Base-by-base conservation (phyloP, 805 yeast species). In the Naumovozyma baii region DNA sequence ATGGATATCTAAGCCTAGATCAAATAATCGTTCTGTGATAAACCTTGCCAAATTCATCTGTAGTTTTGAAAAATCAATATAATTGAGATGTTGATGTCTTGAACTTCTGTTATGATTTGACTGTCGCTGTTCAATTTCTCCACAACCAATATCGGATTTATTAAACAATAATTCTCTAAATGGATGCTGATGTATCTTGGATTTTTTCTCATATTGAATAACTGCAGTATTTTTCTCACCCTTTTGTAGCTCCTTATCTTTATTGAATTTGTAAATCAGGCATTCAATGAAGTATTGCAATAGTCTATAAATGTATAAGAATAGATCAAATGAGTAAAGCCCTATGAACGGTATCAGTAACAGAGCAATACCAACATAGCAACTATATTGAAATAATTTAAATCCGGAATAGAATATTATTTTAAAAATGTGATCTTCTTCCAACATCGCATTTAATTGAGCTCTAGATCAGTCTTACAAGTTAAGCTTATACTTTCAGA, bases 301-400 rank as follows among this genome's bases (percentile, higher is more conserved):
- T 14, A 42, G n/a, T 32, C 46, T 33, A 18, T 30, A 32, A 8
- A 37, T 31, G 29, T 43, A 43, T 10, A 43, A 13, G 9, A 36
- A 16, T 2, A 31, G 9, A 37, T 43, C 46, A 19, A 43, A 20
- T 3, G 19, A 13, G 31, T 39, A 43, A 2, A 43, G 18, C 7
- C 20, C 14, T 3, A 36, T 15, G 13, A 43, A 29, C 3, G 39
- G 34, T 2, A 33, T 28, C 14, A 29, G 15, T 17, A 40, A 18
- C 1, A 36, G 3, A 2, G 17, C 22, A 13, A 36, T 18, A 5
- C 39, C 17, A 20, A 34, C 4, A 26, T 37, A 37, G 13, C 31
- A 29, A 12, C 15, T 8, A 29, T 29, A 29, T 29, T 29, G 31
- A 5, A 29, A 12, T 13, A 29, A 5, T 14, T 5, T 29, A 12